Base-by-base conservation (phyloP, 2,329 filamentous ascomycete genomes). In the Talaromyces albobiverticillius region DNA sequence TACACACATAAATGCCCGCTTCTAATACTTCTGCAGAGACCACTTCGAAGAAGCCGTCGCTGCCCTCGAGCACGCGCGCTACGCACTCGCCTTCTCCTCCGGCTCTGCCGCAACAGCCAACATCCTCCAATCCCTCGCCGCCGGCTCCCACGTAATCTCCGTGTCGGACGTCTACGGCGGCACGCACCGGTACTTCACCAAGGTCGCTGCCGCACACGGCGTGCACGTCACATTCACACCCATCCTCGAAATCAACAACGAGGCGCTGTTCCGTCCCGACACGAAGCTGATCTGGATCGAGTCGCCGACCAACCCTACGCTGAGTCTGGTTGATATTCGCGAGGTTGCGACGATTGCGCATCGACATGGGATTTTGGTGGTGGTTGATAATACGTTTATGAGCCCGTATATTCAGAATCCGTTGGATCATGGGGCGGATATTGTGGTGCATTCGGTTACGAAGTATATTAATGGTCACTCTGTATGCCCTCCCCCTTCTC, bases 301-400 rank as follows among this genome's bases (percentile, higher is more conserved):
- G 77, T 87, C 85, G 9, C 94, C 94, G 22, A 94, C 89, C 64
- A 99, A 99, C 77, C 94, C 94, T 0, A 99, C 94, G 6, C 81
- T 99, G 54, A 85, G 89, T 25, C 82, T 99, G 46, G 93, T 97
- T 60, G 93, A 99, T 74, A 96, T 99, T 69, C 82, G 89, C 64
- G 87, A 89, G 51, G 88, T 99, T 38, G 87, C 89, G 25, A 84
- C 84, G 25, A 82, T 88, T 53, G 94, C 94, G 16, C 94, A 97
- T 73, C 80, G 87, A 64, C 89, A 90, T 67, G 93, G 92, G 58
- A 90, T 97, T 66, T 80, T 90, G 69, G 94, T 99, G 41, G 94
- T 99, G n/a, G 94, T 99, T 40, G 94, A 99, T 79, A 99, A 99
- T 79, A 99, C 94, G 18, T 99, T 99, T 80, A 80, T 97, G 68